Conservation (phyloP, 768 basidiomycete species). For the Lactarius sp. region DNA sequence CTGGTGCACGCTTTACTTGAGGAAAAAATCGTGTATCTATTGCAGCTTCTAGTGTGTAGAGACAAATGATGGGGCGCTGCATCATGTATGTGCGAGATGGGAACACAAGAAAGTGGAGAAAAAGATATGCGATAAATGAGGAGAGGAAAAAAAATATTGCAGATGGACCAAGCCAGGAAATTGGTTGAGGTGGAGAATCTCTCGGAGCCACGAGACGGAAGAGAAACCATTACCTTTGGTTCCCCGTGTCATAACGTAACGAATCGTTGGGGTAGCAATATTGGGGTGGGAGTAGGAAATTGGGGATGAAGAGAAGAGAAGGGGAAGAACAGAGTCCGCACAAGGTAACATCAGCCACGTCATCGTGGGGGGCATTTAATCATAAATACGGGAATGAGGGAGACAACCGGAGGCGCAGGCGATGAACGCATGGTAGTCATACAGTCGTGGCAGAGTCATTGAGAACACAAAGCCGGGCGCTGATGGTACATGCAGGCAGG, state of each 20-base stretch:
- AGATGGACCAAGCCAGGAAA: conserved; percentile 3
- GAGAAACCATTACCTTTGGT: conserved; percentile 2
- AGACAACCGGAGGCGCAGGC: neutral
- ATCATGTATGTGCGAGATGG: neutral
- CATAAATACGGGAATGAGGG: conserved; percentile 18
- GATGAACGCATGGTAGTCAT: conserved; percentile 10
- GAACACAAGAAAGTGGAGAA: neutral
- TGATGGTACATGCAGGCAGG: conserved; percentile 14
- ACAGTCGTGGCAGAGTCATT: conserved; percentile 22
- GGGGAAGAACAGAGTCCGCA: conserved; percentile 15
- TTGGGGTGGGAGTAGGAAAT: neutral
- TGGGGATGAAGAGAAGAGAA: neutral
- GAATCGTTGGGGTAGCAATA: neutral
- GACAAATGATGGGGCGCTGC: conserved; percentile 3
- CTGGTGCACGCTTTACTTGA: neutral
- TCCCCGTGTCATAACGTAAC: conserved; percentile 4
- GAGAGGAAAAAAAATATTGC: neutral
- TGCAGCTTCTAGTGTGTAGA: conserved; percentile 14
- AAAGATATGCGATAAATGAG: conserved; percentile 15
- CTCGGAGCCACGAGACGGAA: neutral
- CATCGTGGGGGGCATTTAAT: conserved; percentile 15
- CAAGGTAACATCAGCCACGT: conserved; percentile 18
- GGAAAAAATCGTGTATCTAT: conserved; percentile 5
- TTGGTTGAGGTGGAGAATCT: neutral
- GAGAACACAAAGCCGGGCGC: conserved; percentile 4